A percentile compares a stretch with the other conserved stretches of the same genome.
Conservation (phyloP, 768 basidiomycete genomes). For the Rhodosporidiobolus sp. region DNA sequence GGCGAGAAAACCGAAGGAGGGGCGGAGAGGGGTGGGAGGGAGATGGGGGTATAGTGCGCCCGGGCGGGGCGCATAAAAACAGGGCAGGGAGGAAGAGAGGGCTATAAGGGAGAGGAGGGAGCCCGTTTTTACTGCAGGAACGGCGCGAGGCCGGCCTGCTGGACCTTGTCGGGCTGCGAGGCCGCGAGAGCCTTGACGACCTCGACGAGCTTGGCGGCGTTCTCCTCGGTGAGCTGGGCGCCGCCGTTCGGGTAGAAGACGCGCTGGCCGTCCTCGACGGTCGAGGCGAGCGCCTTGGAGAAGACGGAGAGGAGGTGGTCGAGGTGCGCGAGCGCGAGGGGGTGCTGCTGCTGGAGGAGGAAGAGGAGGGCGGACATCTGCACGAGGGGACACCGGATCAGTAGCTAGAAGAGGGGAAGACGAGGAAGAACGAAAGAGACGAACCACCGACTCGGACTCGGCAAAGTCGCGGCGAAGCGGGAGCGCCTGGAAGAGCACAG, state of each 20-base stretch:
- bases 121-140: conserved; percentile 10
- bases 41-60: too few relatives aligned
- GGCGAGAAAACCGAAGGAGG: too few relatives aligned
- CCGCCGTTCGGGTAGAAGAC: conserved; percentile 48
- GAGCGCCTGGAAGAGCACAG: conserved; percentile 72
- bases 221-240: conserved; percentile 78
- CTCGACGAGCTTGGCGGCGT: conserved; percentile 68
- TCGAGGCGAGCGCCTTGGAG: conserved; percentile 73
- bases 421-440: conserved; percentile 2
- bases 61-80: too few relatives aligned
- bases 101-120: too few relatives aligned
- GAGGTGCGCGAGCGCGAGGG: conserved; percentile 67
- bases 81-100: too few relatives aligned
- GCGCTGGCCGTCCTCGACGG: conserved; percentile 10
- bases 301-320: conserved; percentile 77
- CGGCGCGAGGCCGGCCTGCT: conserved; percentile 33
- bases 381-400: conserved; percentile 59
- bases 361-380: conserved; percentile 86
- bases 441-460: conserved; percentile 53
- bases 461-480: conserved; percentile 83
- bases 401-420: background rate
- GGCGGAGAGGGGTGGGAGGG: too few relatives aligned
- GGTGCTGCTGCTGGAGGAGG: conserved; percentile 73
- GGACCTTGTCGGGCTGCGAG: conserved; percentile 30
- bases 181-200: conserved; percentile 62